Percentiles rank a stretch among this genome's conserved stretches.
Conservation (phyloP, 257 asterid species). For the Solanum arcanum region DNA sequence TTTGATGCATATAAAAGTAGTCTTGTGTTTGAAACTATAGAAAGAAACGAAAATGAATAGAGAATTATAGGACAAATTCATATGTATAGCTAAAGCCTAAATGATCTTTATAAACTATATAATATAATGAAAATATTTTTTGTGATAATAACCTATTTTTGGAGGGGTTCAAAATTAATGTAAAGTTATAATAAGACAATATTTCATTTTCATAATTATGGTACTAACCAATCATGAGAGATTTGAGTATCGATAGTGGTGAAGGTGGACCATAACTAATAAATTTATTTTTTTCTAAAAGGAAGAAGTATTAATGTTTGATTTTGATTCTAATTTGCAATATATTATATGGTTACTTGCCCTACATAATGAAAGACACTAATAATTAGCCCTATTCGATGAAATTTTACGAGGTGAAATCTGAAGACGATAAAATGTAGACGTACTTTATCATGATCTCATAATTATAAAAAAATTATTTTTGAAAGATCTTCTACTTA, state of each 20-base stretch:
- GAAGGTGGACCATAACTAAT: not conserved
- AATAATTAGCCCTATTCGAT: no score
- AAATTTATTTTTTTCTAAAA: not conserved
- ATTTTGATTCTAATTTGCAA: not conserved
- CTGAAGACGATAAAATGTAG: rapidly evolving
- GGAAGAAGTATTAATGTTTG: not conserved
- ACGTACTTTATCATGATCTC: rapidly evolving
- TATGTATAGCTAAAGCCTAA: not conserved
- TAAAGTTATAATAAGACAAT: not conserved
- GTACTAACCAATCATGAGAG: not conserved
- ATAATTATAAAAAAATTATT: rapidly evolving
- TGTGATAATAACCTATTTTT: not conserved
- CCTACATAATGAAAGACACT: not conserved
- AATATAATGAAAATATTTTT: not conserved
- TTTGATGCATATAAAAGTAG: not conserved
- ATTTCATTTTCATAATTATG: not conserved
- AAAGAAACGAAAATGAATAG: not conserved
- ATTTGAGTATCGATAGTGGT: not conserved
- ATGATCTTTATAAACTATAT: not conserved
- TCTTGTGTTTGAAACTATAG: not conserved
- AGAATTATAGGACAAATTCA: not conserved
- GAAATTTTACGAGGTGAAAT: no score
- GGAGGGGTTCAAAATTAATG: not conserved
- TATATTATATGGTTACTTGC: not conserved
- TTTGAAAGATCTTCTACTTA: rapidly evolving